These are phyloP conservation scores for Monosporascus sp. DNA, from an alignment of 2,329 filamentous ascomycete genomes.

Conservation along the genomic window DNA sequence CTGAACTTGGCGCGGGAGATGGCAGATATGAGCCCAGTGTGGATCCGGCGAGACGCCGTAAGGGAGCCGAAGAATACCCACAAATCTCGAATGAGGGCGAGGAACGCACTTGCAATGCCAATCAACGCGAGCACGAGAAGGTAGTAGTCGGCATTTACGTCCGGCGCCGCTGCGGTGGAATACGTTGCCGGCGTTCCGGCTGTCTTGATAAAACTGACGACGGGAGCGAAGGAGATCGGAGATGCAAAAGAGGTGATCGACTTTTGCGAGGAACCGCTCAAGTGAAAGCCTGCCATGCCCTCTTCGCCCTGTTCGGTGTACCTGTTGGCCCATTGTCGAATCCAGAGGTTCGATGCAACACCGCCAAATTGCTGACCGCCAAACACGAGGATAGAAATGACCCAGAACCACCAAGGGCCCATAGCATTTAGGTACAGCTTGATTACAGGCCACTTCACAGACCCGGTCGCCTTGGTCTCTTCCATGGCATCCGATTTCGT, in stretches of 20 bases:
- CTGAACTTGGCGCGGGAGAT: slow-evolving; percentile 90
- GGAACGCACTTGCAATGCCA: slow-evolving; percentile 69
- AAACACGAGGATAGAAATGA: slow-evolving; percentile 69
- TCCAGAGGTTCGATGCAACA: slow-evolving; percentile 90
- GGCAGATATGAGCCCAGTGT: slow-evolving; percentile 69
- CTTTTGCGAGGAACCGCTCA: slow-evolving; percentile 31
- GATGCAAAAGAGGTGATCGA: slow-evolving; percentile 30
- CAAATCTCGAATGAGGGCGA: slow-evolving; percentile 76
- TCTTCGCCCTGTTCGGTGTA: slow-evolving; percentile 50
- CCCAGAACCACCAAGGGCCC: slow-evolving; percentile 97
- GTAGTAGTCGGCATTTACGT: slow-evolving; percentile 81
- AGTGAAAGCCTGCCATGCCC: slow-evolving; percentile 27
- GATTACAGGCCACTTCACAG: slow-evolving; percentile 84
- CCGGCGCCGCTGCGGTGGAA: slow-evolving; percentile 29
- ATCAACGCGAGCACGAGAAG: slow-evolving; percentile 77
- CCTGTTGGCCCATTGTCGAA: slow-evolving; percentile 89
- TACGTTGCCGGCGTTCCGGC: slow-evolving; percentile 34
- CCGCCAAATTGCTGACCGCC: slow-evolving; percentile 76
- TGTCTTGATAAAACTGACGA: slow-evolving; percentile 31
- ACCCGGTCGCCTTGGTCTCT: slow-evolving; percentile 78
- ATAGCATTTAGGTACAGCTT: slow-evolving; percentile 81
- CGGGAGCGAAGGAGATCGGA: slow-evolving; percentile 34
- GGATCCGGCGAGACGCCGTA: slow-evolving; percentile 79
- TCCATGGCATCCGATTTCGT: slow-evolving; percentile 52
- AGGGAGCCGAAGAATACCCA: slow-evolving; percentile 92